These are phyloP conservation scores for Tympanopsis confertula DNA, from an alignment of 2,329 filamentous ascomycete genomes.

Conservation along the genomic window DNA sequence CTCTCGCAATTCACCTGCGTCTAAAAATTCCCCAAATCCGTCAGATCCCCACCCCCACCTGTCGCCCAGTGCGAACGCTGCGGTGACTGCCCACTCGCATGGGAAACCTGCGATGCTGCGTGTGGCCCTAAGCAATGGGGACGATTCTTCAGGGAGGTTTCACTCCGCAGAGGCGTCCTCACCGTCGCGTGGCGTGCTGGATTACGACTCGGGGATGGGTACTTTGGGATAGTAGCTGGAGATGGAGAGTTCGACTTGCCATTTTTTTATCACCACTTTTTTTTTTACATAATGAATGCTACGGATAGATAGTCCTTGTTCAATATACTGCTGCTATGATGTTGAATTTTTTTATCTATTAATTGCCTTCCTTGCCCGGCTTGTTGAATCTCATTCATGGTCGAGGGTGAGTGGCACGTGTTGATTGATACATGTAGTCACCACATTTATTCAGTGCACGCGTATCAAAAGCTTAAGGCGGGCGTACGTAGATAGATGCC, in stretches of 20 bases:
- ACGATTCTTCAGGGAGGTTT: constrained; percentile 59
- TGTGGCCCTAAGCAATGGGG: constrained; percentile 56
- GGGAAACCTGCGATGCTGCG: constrained; percentile 56
- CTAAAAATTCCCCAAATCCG: constrained; percentile 36
- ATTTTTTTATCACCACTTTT: constrained; percentile 23
- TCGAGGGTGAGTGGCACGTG: too few relatives aligned
- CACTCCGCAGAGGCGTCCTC: constrained; percentile 63
- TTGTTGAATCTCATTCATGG: too few relatives aligned
- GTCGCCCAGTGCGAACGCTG: constrained; percentile 59
- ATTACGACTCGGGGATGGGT: constrained; percentile 46
- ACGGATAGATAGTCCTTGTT: too few relatives aligned
- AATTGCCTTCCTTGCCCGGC: too few relatives aligned
- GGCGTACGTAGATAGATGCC: too few relatives aligned
- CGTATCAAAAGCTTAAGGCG: too few relatives aligned
- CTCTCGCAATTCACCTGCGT: constrained; percentile 35
- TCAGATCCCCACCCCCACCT: constrained; percentile 35
- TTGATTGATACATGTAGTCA: too few relatives aligned
- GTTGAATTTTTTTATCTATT: too few relatives aligned
- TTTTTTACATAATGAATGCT: constrained; percentile 5
- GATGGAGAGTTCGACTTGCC: constrained; percentile 41
- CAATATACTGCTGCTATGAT: neutral
- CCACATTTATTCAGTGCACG: too few relatives aligned
- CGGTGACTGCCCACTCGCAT: constrained; percentile 54
- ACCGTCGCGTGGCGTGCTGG: constrained; percentile 61
- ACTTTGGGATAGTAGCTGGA: constrained; percentile 42